A percentile compares a stretch with the other conserved stretches of the same genome.
Conservation (phyloP, 768 basidiomycete species). For the Amanita fuliginea region DNA sequence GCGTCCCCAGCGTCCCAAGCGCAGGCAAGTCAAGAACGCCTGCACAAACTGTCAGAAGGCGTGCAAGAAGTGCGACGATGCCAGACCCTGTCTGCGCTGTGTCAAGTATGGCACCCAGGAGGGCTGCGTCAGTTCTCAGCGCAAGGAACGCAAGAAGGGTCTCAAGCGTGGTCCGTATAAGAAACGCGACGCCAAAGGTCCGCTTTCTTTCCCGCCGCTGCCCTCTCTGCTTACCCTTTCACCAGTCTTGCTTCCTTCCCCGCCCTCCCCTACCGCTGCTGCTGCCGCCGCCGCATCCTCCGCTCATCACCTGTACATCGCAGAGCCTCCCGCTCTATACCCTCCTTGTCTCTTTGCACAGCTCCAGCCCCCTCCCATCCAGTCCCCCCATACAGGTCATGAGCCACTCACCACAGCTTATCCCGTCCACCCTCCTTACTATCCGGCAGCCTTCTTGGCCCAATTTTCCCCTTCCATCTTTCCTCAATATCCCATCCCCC, state of each 20-base stretch:
- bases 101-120: constrained; percentile 84
- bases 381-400: constrained; percentile 23
- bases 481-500: constrained; percentile 21
- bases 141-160: constrained; percentile 88
- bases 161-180: constrained; percentile 86
- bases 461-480: constrained; percentile 35
- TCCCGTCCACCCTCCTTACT: constrained; percentile 26
- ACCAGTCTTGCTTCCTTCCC: constrained; percentile 32
- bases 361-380: constrained; percentile 26
- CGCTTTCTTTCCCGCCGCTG: constrained; percentile 21
- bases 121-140: constrained; percentile 81
- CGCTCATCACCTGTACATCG: constrained; percentile 41
- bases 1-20: constrained; percentile 61
- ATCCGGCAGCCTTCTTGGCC: constrained; percentile 35
- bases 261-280: constrained; percentile 25
- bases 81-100: constrained; percentile 86
- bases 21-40: constrained; percentile 84
- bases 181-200: constrained; percentile 90
- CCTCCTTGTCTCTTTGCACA: constrained; percentile 37
- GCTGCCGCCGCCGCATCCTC: constrained; percentile 31
- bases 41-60: constrained; percentile 88
- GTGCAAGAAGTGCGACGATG: constrained; percentile 89
- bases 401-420: constrained; percentile 32
- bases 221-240: constrained; percentile 14
- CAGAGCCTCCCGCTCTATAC: constrained; percentile 39